Base-by-base conservation (phyloP, 768 basidiomycete species). In the Boletus rubescentipes region DNA sequence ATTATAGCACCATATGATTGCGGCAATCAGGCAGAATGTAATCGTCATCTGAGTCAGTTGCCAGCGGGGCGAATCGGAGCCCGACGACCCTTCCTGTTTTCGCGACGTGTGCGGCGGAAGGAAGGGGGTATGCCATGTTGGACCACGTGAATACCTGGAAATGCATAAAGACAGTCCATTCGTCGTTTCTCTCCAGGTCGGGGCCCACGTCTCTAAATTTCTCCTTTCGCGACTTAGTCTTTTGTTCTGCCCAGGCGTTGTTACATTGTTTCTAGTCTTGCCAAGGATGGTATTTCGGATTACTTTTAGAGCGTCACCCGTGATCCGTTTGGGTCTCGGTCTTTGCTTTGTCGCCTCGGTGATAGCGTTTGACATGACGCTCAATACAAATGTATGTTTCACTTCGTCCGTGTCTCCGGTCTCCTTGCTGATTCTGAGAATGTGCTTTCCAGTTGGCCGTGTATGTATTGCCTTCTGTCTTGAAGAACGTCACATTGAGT, bases 331-430 rank as follows among this genome's bases (percentile, higher is more conserved):
- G 23, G 58, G 52, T 38, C 40, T 66, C 7, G 39, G 50, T 1
- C 34, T 65, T 49, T n/a, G 29, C 42, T 23, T 63, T 23, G 29
- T 26, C 18, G 34, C 49, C 26, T 66, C 55, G 15, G 61, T 29
- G 38, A 56, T 56, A 47, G 67, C 57, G 12, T 67, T 67, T n/a
- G 57, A 67, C 45, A 67, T 67, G 68, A 29, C 57, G 12, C 41
- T 46, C 43, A 63, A 54, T 21, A 52, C 63, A 30, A 67, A 67
- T n/a, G 67, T 67, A 30, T 7, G 65, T 56, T 5, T 50, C n/a
- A 10, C n/a, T 15, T 49, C 0, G 26, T 52, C n/a, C 14, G 12
- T 32, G 39, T 34, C 21, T 9, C n/a, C 6, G 9, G 23, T 48
- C 14, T 29, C 11, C 7, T 43, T 34, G 46, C 30, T 4, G 2